Evolutionary conservation across 495 filamentous ascomycete genomes (phyloP).

Genomic region (Symbiotaphrina buchneri): DNA sequence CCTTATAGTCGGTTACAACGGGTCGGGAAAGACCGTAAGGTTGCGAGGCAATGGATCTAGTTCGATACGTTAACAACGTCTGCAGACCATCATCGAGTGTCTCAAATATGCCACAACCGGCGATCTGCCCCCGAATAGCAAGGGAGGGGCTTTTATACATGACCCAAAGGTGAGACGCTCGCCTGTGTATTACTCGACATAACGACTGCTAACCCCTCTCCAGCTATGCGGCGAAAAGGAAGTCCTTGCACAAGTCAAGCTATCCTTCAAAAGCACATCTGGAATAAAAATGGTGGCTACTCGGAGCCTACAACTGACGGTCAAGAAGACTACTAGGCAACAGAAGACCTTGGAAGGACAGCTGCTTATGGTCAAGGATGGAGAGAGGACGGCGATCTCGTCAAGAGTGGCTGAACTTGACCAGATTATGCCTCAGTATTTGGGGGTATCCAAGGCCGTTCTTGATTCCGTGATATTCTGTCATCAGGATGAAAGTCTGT

Average conservation of each 20-base stretch:
- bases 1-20: constrained; percentile 90
- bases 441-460: constrained; percentile 78
- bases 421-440: constrained; percentile 58
- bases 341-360: constrained; percentile 67
- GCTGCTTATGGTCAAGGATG: constrained; percentile 50
- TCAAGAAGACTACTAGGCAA: constrained; percentile 52
- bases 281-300: constrained; percentile 60
- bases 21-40: constrained; percentile 75
- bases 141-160: constrained; percentile 87
- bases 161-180: constrained; percentile 48
- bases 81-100: constrained; percentile 86
- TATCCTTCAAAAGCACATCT: constrained; percentile 57
- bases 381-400: constrained; percentile 58
- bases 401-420: constrained; percentile 61
- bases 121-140: constrained; percentile 81
- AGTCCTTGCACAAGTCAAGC: constrained; percentile 75
- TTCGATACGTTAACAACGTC: constrained; percentile 11
- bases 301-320: constrained; percentile 59
- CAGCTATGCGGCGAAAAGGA: constrained; percentile 74
- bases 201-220: background rate
- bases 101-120: constrained; percentile 97
- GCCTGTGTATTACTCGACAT: background rate
- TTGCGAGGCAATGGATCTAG: too few relatives aligned
- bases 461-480: constrained; percentile 94
- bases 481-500: constrained; percentile 92